phyloP scores from a whole-genome alignment of 2,329 filamentous ascomycete genomes.

The Alternaria angustiovoidea region DNA sequence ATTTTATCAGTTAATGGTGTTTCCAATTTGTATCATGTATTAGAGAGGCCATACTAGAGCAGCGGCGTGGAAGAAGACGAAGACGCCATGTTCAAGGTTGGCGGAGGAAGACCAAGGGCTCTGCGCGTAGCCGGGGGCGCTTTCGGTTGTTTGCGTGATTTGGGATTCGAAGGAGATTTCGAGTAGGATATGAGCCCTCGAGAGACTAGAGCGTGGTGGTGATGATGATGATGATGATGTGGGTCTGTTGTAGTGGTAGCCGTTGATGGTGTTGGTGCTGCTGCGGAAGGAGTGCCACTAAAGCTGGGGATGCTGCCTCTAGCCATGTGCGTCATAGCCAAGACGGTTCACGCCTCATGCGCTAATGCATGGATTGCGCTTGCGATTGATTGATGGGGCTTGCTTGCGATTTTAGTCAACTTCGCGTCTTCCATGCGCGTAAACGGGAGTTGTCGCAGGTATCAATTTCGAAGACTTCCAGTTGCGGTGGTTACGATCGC shows the following conservation, averaged over 20 bases:
- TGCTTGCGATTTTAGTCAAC: background rate
- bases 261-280: constrained; percentile 8
- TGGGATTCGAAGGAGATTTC: background rate
- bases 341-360: constrained; percentile 16
- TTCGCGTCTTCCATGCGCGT: constrained; percentile 5
- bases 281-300: constrained; percentile 20
- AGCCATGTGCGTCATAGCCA: constrained; percentile 36
- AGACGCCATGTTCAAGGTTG: constrained; percentile 45
- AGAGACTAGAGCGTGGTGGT: constrained; percentile 11
- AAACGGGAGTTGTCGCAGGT: background rate
- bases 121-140: constrained; percentile 3
- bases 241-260: constrained; percentile 9
- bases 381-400: background rate
- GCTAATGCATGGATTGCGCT: constrained; percentile 19
- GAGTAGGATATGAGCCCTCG: constrained; percentile 16
- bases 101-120: background rate
- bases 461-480: background rate
- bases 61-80: constrained; percentile 51
- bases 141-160: constrained; percentile 7
- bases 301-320: constrained; percentile 37
- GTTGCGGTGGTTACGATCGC: background rate
- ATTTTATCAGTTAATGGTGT: constrained; percentile 18
- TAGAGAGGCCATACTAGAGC: constrained; percentile 45
- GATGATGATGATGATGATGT: constrained; percentile 1
- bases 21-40: background rate